These are phyloP conservation scores for Aristolochia contorta DNA, from an alignment of 164 flowering plant genomes.

Conservation along the genomic window DNA sequence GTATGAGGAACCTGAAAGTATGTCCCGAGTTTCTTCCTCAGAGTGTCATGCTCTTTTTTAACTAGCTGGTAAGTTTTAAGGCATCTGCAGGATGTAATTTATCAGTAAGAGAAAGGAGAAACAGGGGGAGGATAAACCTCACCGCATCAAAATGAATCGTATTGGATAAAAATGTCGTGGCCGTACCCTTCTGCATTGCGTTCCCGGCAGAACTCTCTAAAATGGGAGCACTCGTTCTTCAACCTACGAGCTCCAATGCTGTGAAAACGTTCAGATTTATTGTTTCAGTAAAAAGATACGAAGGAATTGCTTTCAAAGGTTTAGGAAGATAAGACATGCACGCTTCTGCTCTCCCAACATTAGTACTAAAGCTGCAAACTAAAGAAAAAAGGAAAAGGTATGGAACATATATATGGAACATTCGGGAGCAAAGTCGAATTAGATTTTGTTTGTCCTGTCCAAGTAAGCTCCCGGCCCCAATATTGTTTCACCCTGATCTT, in stretches of 20 bases:
- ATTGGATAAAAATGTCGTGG: too few species aligned
- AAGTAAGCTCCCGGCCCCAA: too few species aligned
- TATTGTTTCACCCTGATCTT: too few species aligned
- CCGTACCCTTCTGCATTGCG: conserved; percentile 19
- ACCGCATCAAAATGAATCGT: background rate
- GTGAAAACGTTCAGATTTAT: conserved; percentile 2
- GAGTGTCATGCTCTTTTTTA: conserved; percentile 7
- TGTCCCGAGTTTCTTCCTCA: conserved; percentile 8
- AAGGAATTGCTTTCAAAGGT: background rate
- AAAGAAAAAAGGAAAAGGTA: too few species aligned
- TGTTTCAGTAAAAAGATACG: too few species aligned
- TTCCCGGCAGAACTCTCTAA: conserved; percentile 11
- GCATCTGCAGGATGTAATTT: conserved; percentile 5
- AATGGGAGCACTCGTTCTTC: conserved; percentile 11
- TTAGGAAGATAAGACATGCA: background rate
- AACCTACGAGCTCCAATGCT: conserved; percentile 19
- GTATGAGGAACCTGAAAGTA: conserved; percentile 3
- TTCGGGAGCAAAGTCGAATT: too few species aligned
- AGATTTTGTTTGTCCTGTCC: too few species aligned
- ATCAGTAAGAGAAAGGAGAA: background rate
- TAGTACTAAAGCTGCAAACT: too few species aligned
- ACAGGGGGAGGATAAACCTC: background rate
- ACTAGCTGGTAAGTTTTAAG: conserved; percentile 1
- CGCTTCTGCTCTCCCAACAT: too few species aligned
- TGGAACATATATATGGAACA: too few species aligned